Evolutionary conservation across 1,284 basidiomycete genomes (phyloP), one percentile per base, ranked within the genome.

Genomic region (Cutaneotrichosporon sp.): DNA sequence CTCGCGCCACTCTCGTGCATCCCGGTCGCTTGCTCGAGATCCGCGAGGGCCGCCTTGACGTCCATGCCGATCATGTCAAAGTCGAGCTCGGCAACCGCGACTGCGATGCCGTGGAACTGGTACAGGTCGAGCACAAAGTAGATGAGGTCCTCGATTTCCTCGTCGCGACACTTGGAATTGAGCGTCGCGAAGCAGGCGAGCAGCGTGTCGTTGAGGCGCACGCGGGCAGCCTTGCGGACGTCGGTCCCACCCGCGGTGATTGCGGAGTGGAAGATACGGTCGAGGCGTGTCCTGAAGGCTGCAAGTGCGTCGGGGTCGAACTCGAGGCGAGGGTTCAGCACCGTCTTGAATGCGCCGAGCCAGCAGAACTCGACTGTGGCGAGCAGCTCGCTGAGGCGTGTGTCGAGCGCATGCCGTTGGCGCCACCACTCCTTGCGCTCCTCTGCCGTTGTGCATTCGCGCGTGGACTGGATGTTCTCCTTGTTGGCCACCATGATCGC

Each of bases 301-400:
- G 79, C 71, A 31, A 89, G 80, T 2, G 83, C 76, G 5, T 84
- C 83, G 1, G 80, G 51, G 4, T 83, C 79, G 18, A 84, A 71
- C 42, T 79, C 76, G n/a, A 79, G 78, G 1, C 84, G 83, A 31
- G 84, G 84, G 68, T 84, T 87, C 46, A 92, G 79, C 66, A 92
- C 88, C 0, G 89, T 89, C 90, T 98, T 98, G 86, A 97, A 98
- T 24, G 89, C 93, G 1, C 97, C 95, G 3, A 99, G 83, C 97
- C 97, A 99, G 70, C 90, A 92, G 71, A 91, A 92, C 75, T 99
- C 95, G 38, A 99, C 88, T 65, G 87, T 90, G 64, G 87, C 86
- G 29, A 97, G 79, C 10, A 99, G 81, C 36, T 87, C 85, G 54
- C 86, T 82, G 72, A 99, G 77, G 29, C 92, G 84, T 53, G 81